phyloP scores from a whole-genome alignment of 2,329 filamentous ascomycete genomes.

The Phoma sp. region DNA sequence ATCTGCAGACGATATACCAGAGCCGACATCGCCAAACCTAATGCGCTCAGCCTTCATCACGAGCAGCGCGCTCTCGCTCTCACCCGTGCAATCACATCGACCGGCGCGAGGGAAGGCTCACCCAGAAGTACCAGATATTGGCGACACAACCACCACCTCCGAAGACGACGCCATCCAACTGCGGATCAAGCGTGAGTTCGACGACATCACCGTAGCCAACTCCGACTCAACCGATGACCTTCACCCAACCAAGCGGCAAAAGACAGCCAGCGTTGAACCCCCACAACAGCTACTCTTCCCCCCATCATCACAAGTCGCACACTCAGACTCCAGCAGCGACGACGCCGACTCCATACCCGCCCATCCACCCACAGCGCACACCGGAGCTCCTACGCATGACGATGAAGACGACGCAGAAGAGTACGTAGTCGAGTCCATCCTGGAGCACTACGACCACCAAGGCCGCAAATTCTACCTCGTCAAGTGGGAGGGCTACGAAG shows the following conservation, averaged over 20 bases:
- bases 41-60: slow-evolving; percentile 41
- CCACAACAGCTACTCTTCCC: slow-evolving; percentile 5
- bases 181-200: slow-evolving; percentile 9
- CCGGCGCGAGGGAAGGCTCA: slow-evolving; percentile 1
- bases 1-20: slow-evolving; percentile 12
- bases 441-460: slow-evolving; percentile 33
- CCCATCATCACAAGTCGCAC: slow-evolving; percentile 1
- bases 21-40: slow-evolving; percentile 28
- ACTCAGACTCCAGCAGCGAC: background rate
- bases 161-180: slow-evolving; percentile 18
- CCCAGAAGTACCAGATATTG: slow-evolving; percentile 11
- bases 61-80: slow-evolving; percentile 40
- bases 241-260: slow-evolving; percentile 19
- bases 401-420: slow-evolving; percentile 26
- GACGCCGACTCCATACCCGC: background rate
- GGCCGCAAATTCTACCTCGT: slow-evolving; percentile 38
- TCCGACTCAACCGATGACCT: background rate
- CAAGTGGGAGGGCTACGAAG: slow-evolving; percentile 45
- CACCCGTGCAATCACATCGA: slow-evolving; percentile 20
- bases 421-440: slow-evolving; percentile 40
- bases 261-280: slow-evolving; percentile 20
- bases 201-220: background rate
- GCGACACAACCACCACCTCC: slow-evolving; percentile 4
- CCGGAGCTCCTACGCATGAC: background rate
- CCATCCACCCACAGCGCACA: background rate